Percentiles rank a stretch among this genome's conserved stretches.
phyloP scores from a whole-genome alignment of 352 stramenopile species.

The Globisporangium acanthophoron region DNA sequence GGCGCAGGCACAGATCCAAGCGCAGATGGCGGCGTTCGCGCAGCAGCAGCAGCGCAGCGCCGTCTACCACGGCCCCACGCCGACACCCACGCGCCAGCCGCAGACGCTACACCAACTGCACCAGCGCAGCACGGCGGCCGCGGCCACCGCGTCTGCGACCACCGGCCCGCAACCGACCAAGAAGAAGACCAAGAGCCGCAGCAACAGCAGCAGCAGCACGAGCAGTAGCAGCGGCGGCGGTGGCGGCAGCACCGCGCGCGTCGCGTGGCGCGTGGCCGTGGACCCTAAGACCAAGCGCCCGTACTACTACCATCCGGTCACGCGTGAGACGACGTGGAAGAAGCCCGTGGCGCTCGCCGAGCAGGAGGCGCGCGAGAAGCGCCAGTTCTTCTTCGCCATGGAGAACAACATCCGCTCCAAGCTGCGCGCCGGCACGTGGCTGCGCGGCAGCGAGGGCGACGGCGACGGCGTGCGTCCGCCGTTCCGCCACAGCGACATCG shows the following conservation, averaged over 20 bases:
- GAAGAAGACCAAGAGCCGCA: constrained; percentile 11
- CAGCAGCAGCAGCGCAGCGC: constrained; percentile 2
- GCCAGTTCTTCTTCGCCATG: constrained; percentile 95
- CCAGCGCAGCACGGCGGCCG: constrained; percentile 16
- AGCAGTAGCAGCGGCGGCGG: constrained; percentile 1
- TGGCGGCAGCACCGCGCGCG: not conserved
- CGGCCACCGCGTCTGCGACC: constrained; percentile 10
- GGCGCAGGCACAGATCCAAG: constrained; percentile 27
- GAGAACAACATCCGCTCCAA: constrained; percentile 95
- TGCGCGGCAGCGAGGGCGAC: constrained; percentile 26
- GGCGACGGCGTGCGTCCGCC: constrained; percentile 13
- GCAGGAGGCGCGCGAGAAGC: constrained; percentile 74
- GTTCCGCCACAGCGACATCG: constrained; percentile 19
- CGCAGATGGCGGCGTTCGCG: constrained; percentile 30
- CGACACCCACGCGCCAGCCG: constrained; percentile 5
- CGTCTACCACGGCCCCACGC: not conserved
- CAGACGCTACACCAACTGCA: constrained; percentile 21
- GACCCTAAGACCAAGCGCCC: constrained; percentile 84
- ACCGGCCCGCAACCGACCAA: not conserved
- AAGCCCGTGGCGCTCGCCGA: constrained; percentile 84
- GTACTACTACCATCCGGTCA: constrained; percentile 97
- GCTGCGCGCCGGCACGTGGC: constrained; percentile 56
- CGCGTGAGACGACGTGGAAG: constrained; percentile 96
- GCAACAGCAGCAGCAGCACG: constrained; percentile 14
- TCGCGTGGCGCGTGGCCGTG: constrained; percentile 74